Evolutionary conservation across 106 monocot species (phyloP).

Genomic region (Cymbidium sinense): DNA sequence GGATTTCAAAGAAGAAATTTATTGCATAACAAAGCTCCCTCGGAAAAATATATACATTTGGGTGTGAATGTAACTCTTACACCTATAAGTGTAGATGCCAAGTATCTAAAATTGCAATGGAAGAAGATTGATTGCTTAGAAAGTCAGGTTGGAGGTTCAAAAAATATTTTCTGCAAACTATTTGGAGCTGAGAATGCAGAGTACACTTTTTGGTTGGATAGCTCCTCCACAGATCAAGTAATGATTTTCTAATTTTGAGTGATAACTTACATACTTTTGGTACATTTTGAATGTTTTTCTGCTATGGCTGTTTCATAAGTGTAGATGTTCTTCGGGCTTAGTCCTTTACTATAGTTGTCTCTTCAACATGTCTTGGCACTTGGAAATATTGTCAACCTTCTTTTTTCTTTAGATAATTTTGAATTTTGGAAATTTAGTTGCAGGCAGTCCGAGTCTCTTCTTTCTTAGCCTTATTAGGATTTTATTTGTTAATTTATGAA

Average conservation of each 20-base stretch:
- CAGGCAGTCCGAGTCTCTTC: not conserved
- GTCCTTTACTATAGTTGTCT: not conserved
- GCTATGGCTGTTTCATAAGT: not conserved
- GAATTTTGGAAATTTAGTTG: not conserved
- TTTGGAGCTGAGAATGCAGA: conserved; percentile 61
- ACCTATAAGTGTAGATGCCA: conserved; percentile 15
- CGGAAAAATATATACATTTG: not conserved
- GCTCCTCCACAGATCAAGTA: conserved; percentile 90
- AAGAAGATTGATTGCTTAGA: conserved; percentile 63
- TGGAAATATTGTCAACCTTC: not conserved
- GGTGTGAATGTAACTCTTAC: not conserved
- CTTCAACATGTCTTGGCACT: not conserved
- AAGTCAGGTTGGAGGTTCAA: conserved; percentile 54
- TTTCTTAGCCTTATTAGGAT: not conserved
- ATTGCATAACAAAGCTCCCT: conserved; percentile 9
- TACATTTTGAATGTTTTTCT: not conserved
- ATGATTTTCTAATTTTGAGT: not conserved
- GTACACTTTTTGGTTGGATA: conserved; percentile 97
- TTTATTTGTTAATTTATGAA: not conserved
- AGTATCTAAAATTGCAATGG: conserved; percentile 71
- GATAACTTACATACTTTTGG: not conserved
- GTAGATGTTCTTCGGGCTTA: not conserved
- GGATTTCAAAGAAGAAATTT: conserved; percentile 9
- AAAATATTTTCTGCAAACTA: conserved; percentile 63
- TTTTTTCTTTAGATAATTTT: not conserved